Evolutionary conservation across 129 eudicot genomes (phyloP), one percentile per base, ranked within the genome.

Genomic region (Escallonia herrerae): DNA sequence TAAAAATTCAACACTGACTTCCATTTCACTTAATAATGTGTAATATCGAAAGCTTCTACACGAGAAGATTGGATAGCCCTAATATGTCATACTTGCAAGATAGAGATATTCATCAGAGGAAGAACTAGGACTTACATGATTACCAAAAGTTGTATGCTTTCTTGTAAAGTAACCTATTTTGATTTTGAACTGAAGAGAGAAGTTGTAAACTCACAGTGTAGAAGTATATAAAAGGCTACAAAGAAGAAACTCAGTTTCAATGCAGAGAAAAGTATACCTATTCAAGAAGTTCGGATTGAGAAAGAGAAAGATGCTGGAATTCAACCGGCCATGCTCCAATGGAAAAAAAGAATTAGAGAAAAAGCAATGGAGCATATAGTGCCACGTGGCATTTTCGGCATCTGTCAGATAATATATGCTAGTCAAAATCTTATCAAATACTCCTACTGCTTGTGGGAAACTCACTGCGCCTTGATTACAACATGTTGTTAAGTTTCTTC

Each of bases 341-440:
- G 56, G 48, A 40, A 62, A 73, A 83, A 73, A 46, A 54, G 66
- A 67, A 63, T 0, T 22, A 22, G 33, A 22, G 60, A 59, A 40
- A 76, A 82, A 82, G 85, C 82, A 86, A 60, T 68, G 95, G 95
- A 63, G 42, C 64, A 41, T 12, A 75, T 47, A 68, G 45, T 40
- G 86, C 84, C 95, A 82, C 86, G 79, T 76, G 73, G 74, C 66
- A 67, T 15, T 8, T 69, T 50, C 49, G 66, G 76, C 72, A 80
- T 67, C 55, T 49, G 58, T 49, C 77, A 63, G 66, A 70, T 63
- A 12, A 68, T 37, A n/a, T 58, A 62, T 72, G 82, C 70, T 59
- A 65, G 77, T 78, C 76, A 72, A 67, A 58, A 52, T 49, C 68
- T 84, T 55, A 71, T 76, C 76, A 72, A 38, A 40, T 62, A 56